A percentile compares a stretch with the other conserved stretches of the same genome.
Conservation (phyloP, 345 rosid species). For the Rhodamnia rubescens region DNA sequence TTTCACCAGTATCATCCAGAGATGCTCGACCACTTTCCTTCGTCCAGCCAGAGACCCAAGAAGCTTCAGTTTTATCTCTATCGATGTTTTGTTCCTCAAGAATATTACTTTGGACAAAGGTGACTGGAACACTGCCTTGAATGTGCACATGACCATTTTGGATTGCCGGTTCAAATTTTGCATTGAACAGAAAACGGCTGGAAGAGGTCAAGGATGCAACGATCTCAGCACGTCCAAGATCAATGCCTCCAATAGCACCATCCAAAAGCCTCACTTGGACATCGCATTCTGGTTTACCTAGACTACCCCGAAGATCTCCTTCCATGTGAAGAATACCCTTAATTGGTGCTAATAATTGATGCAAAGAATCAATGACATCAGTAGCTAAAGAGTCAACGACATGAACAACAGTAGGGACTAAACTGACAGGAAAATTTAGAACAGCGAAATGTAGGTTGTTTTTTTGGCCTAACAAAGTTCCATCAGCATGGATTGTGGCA, state of each 20-base stretch:
- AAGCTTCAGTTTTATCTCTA: conserved; percentile 35
- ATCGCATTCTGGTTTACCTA: conserved; percentile 93
- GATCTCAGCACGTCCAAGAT: conserved; percentile 91
- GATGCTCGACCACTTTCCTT: conserved; percentile 54
- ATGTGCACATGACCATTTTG: conserved; percentile 96
- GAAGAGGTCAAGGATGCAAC: conserved; percentile 87
- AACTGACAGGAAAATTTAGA: conserved; percentile 87
- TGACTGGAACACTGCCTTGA: conserved; percentile 93
- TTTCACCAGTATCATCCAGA: conserved; percentile 37
- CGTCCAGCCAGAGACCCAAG: conserved; percentile 65
- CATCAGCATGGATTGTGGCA: conserved; percentile 97
- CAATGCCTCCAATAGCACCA: conserved; percentile 93
- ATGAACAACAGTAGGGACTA: conserved; percentile 88
- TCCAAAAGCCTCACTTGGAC: conserved; percentile 92
- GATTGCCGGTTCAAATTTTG: conserved; percentile 78
- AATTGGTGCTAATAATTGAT: conserved; percentile 77
- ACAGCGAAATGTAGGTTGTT: conserved; percentile 96
- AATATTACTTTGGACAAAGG: conserved; percentile 43
- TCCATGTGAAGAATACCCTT: conserved; percentile 94
- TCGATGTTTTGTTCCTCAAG: conserved; percentile 58
- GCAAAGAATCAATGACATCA: conserved; percentile 70
- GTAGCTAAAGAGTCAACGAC: conserved; percentile 85
- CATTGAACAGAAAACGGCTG: conserved; percentile 89
- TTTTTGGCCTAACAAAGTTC: conserved; percentile 82
- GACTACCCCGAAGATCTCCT: conserved; percentile 96